These are phyloP conservation scores for Penicillium lividum DNA, from an alignment of 495 filamentous ascomycete species.

Conservation along the genomic window DNA sequence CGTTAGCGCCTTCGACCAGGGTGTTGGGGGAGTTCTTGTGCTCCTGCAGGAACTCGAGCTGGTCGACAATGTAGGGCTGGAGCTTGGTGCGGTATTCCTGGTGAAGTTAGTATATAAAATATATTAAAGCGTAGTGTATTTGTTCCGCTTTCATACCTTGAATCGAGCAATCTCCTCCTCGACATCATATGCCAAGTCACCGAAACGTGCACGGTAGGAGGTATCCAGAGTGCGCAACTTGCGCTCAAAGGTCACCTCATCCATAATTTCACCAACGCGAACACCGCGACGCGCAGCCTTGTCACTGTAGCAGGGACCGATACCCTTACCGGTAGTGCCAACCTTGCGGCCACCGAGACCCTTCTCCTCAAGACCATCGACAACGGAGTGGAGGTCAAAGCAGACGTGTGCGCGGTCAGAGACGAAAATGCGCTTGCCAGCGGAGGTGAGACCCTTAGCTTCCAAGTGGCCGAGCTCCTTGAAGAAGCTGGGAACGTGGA, in stretches of 20 bases:
- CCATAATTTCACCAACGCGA: constrained; percentile 73
- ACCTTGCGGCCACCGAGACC: constrained; percentile 67
- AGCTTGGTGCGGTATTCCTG: constrained; percentile 67
- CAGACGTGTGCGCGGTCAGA: constrained; percentile 81
- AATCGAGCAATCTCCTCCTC: constrained; percentile 77
- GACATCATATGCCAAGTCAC: constrained; percentile 73
- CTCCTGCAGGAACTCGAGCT: constrained; percentile 48
- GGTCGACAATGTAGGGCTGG: constrained; percentile 69
- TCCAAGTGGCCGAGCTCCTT: constrained; percentile 74
- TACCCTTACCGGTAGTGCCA: constrained; percentile 63
- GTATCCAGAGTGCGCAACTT: constrained; percentile 66
- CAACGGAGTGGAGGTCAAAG: constrained; percentile 78
- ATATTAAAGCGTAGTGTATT: not conserved
- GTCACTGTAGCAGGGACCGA: constrained; percentile 79
- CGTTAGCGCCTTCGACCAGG: constrained; percentile 86
- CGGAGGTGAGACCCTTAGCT: constrained; percentile 67
- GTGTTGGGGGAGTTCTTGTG: constrained; percentile 61
- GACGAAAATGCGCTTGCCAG: constrained; percentile 70
- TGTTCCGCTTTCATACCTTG: constrained; percentile 39
- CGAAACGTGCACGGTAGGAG: constrained; percentile 72
- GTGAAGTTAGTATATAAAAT: not conserved
- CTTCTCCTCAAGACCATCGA: constrained; percentile 80
- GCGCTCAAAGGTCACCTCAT: constrained; percentile 70
- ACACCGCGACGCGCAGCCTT: constrained; percentile 78
- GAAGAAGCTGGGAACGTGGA: constrained; percentile 87